phyloP scores from a whole-genome alignment of 208 protist species.

The Leptomonas seymouri region DNA sequence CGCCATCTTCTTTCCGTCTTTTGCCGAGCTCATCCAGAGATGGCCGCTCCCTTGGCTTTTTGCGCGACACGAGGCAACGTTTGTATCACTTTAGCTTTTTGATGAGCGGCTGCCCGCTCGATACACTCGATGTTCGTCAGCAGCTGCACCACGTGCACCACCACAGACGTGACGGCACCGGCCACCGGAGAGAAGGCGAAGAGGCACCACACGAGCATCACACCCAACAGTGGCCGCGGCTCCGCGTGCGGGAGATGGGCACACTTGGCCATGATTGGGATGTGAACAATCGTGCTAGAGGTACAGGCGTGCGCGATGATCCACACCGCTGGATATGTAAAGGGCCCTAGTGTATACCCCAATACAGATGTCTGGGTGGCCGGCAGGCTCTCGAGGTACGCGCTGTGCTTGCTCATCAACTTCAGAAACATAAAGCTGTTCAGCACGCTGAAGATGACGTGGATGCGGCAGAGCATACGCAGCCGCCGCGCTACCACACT shows the following conservation, averaged over 20 bases:
- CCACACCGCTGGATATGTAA: conserved; percentile 86
- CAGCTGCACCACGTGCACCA: conserved; percentile 72
- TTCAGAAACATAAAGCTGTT: conserved; percentile 60
- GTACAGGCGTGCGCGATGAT: conserved; percentile 76
- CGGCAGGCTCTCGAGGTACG: conserved; percentile 32
- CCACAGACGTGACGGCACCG: conserved; percentile 45
- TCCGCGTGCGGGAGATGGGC: conserved; percentile 37
- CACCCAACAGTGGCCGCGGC: conserved; percentile 52
- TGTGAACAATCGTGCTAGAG: conserved; percentile 79
- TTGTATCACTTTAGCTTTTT: background rate
- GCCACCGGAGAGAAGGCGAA: conserved; percentile 57
- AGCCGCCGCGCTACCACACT: conserved; percentile 44
- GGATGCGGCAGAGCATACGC: conserved; percentile 69
- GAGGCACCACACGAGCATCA: conserved; percentile 68
- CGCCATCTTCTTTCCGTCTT: no score
- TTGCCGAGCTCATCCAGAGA: no score
- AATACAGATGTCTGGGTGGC: conserved; percentile 28
- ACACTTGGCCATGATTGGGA: conserved; percentile 80
- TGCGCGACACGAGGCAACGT: no score
- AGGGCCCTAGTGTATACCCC: conserved; percentile 61
- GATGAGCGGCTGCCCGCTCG: conserved; percentile 1
- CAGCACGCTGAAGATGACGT: conserved; percentile 56
- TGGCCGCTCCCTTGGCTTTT: no score
- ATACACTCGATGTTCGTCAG: conserved; percentile 59
- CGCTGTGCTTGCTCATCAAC: conserved; percentile 55